A percentile compares a stretch with the other conserved stretches of the same genome.
phyloP scores from a whole-genome alignment of 2,329 filamentous ascomycete genomes.

The Paracamarosporium sp. region DNA sequence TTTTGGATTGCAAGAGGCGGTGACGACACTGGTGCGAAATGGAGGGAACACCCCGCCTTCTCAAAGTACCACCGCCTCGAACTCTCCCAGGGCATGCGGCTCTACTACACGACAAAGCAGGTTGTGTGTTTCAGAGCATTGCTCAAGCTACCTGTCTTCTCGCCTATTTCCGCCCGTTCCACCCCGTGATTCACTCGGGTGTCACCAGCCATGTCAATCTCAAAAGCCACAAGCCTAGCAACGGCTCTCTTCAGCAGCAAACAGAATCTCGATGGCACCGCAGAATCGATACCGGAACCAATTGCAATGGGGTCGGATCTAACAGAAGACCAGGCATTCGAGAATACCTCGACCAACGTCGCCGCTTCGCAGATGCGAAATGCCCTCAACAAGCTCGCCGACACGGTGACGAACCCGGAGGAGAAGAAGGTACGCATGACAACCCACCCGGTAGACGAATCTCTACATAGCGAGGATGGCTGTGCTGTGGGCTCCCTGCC shows the following conservation, averaged over 20 bases:
- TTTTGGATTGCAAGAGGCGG: neutral
- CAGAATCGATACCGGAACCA: neutral
- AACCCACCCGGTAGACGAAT: neutral
- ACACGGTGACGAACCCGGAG: conserved; percentile 81
- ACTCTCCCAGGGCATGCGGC: neutral
- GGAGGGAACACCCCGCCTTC: neutral
- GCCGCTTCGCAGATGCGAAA: conserved; percentile 99
- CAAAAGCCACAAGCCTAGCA: neutral
- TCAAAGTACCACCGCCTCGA: neutral
- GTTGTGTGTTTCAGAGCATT: neutral
- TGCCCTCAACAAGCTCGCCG: conserved; percentile 87
- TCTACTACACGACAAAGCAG: neutral
- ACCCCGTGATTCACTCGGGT: neutral
- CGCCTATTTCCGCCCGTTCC: neutral
- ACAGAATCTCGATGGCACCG: neutral
- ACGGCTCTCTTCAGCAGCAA: neutral
- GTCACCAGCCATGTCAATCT: neutral
- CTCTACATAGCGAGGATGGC: neutral
- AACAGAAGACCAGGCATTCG: conserved; percentile 77
- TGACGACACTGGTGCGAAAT: conserved; percentile 7
- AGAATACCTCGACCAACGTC: conserved; percentile 98
- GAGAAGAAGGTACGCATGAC: conserved; percentile 73
- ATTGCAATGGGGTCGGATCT: conserved; percentile 8
- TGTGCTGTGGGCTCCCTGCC: neutral
- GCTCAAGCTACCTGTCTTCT: conserved; percentile 2